These are phyloP conservation scores for Suillus luteus DNA, from an alignment of 768 basidiomycete genomes.

Conservation along the genomic window DNA sequence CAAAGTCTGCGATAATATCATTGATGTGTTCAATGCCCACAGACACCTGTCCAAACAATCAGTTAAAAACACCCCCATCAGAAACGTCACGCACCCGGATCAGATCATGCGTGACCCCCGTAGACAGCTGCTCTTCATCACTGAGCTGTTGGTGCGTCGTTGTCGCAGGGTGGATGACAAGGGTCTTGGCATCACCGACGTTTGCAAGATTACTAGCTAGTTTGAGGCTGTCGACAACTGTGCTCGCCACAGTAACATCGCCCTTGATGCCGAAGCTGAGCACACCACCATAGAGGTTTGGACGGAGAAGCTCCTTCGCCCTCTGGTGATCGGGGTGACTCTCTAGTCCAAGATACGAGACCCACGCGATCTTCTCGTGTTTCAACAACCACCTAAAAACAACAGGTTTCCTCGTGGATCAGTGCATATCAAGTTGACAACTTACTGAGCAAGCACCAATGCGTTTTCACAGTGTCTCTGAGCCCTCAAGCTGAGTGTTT, in stretches of 20 bases:
- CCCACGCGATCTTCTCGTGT: constrained; percentile 72
- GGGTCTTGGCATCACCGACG: constrained; percentile 66
- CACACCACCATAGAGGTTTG: constrained; percentile 65
- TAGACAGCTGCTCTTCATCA: constrained; percentile 45
- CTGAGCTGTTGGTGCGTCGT: constrained; percentile 64
- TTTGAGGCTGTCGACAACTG: constrained; percentile 68
- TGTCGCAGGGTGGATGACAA: constrained; percentile 59
- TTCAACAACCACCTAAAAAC: constrained; percentile 51
- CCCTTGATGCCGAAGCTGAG: constrained; percentile 79
- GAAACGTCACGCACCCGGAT: constrained; percentile 47
- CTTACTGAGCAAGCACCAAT: constrained; percentile 47
- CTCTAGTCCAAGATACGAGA: constrained; percentile 73
- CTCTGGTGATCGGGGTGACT: constrained; percentile 60
- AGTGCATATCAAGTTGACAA: constrained; percentile 10
- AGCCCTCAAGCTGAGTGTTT: constrained; percentile 61
- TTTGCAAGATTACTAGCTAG: constrained; percentile 76
- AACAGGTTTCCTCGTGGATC: background rate
- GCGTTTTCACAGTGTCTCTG: constrained; percentile 63
- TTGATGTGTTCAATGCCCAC: constrained; percentile 47
- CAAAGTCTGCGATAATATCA: constrained; percentile 52
- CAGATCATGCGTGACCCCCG: constrained; percentile 57
- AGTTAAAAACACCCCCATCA: constrained; percentile 1
- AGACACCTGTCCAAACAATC: constrained; percentile 33
- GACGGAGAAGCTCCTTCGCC: constrained; percentile 58
- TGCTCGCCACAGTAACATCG: constrained; percentile 49